Conservation (phyloP, 2,329 filamentous ascomycete genomes). For the Ilyonectria sp. region DNA sequence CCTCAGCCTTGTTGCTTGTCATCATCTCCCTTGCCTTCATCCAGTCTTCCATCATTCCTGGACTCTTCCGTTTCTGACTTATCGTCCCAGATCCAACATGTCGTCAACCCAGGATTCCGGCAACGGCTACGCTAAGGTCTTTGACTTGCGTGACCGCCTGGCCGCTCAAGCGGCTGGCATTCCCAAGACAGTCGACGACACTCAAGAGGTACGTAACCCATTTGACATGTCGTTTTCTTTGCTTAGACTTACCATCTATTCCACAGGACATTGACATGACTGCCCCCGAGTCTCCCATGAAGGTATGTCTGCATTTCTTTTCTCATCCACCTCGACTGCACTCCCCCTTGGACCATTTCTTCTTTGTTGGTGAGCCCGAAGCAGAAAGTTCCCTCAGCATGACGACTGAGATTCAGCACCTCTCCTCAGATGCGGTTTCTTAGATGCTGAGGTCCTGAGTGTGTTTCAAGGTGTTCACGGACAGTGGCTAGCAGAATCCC, state of each 20-base stretch:
- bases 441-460: conserved; percentile 18
- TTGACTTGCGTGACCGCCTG: too few relatives aligned
- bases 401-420: background rate
- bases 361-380: conserved; percentile 27
- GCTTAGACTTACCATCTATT: background rate
- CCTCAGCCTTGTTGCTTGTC: background rate
- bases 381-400: conserved; percentile 21
- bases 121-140: too few relatives aligned
- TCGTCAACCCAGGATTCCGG: too few relatives aligned
- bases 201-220: background rate
- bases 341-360: conserved; percentile 27
- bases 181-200: too few relatives aligned
- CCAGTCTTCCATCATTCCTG: background rate
- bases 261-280: conserved; percentile 12
- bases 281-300: too few relatives aligned
- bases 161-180: too few relatives aligned
- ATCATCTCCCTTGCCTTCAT: background rate
- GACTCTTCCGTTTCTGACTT: background rate
- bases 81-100: background rate
- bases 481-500: too few relatives aligned
- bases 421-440: background rate
- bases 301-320: conserved; percentile 38
- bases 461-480: conserved; percentile 18
- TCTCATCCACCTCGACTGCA: conserved; percentile 38
- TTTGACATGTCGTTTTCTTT: too few relatives aligned